A percentile compares a stretch with the other conserved stretches of the same genome.
These are phyloP conservation scores for Leccinum griseonigrum DNA, from an alignment of 1,284 basidiomycete species.

Conservation along the genomic window DNA sequence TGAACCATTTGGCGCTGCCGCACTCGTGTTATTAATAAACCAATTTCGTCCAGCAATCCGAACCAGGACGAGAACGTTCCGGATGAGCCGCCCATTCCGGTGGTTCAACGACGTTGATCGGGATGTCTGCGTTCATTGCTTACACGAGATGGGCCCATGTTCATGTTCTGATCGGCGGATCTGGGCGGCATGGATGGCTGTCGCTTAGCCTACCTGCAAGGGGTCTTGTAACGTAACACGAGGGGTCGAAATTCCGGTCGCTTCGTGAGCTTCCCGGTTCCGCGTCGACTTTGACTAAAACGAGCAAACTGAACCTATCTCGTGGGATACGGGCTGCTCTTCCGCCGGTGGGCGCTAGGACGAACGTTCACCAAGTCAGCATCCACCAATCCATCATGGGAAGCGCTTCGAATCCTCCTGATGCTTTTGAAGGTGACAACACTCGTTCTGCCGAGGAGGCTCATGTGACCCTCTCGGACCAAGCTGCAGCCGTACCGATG, in stretches of 20 bases:
- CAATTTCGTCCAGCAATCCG: not conserved
- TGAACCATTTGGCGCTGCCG: not conserved
- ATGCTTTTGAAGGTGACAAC: not conserved
- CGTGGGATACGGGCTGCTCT: not conserved
- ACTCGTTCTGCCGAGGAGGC: not conserved
- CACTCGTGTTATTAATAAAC: not conserved
- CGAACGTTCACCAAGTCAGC: slow-evolving; percentile 2
- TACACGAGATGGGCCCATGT: slow-evolving; percentile 5
- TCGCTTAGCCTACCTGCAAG: not conserved
- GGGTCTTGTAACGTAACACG: not conserved
- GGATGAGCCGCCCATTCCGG: slow-evolving; percentile 14
- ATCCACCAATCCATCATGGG: not conserved
- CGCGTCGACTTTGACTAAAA: not conserved
- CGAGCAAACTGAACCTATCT: not conserved
- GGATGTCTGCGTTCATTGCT: slow-evolving; percentile 8
- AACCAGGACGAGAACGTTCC: not conserved
- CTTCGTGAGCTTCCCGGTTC: not conserved
- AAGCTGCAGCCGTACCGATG: not conserved
- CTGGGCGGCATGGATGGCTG: slow-evolving; percentile 9
- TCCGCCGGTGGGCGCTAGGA: slow-evolving; percentile 1
- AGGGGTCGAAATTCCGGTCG: not conserved
- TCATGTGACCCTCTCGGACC: not conserved
- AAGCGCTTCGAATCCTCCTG: not conserved
- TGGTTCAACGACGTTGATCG: slow-evolving; percentile 3
- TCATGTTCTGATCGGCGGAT: not conserved